These are phyloP conservation scores for Trichocomaceae sp. DNA, from an alignment of 2,329 filamentous ascomycete species.

Conservation along the genomic window DNA sequence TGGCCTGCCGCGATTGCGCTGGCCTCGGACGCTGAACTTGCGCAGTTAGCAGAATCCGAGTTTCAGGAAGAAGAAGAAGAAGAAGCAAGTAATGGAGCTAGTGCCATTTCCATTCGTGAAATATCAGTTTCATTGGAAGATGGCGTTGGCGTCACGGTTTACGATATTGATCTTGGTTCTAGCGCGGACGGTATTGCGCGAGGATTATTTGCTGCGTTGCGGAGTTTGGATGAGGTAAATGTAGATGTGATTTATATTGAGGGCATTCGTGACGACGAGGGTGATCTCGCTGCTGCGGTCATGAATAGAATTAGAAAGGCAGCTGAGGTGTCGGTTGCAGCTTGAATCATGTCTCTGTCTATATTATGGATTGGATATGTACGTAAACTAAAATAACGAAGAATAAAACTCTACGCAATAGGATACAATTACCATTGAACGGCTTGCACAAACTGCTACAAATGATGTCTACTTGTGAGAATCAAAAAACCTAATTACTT, in stretches of 20 bases:
- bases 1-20: conserved; percentile 29
- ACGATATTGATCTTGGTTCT: conserved; percentile 68
- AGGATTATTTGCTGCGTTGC: conserved; percentile 77
- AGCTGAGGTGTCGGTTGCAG: conserved; percentile 51
- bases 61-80: background rate
- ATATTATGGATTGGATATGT: background rate
- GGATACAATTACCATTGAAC: background rate
- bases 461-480: background rate
- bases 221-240: conserved; percentile 72
- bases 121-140: background rate
- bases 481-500: conserved; percentile 8
- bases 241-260: conserved; percentile 87
- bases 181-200: conserved; percentile 71
- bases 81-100: background rate
- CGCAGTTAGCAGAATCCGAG: conserved; percentile 10
- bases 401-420: background rate
- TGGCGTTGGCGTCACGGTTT: conserved; percentile 17
- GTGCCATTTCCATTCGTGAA: background rate
- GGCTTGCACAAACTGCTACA: background rate
- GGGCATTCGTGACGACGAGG: conserved; percentile 64
- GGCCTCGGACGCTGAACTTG: background rate
- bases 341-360: conserved; percentile 14
- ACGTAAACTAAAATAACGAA: background rate
- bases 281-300: conserved; percentile 77
- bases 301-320: conserved; percentile 80